Conservation (phyloP, 768 basidiomycete genomes). For the Imleria badia region DNA sequence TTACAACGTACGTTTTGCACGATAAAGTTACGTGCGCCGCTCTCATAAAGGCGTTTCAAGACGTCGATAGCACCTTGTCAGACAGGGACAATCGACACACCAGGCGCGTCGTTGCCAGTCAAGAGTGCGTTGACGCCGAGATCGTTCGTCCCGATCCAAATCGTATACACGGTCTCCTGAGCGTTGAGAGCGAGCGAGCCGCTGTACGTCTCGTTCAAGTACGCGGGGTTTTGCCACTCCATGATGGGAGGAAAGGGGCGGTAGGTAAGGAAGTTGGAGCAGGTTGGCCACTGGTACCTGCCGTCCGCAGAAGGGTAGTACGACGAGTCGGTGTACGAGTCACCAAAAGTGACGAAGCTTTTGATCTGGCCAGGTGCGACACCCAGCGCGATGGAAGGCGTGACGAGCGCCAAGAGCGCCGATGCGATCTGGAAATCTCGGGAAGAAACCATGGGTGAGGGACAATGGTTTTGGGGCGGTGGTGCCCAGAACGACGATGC, state of each 20-base stretch:
- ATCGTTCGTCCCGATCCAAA: conserved; percentile 73
- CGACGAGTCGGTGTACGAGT: conserved; percentile 61
- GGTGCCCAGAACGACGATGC: background rate
- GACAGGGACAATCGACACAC: conserved; percentile 58
- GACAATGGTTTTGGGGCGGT: too few species aligned
- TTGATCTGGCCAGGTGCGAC: conserved; percentile 50
- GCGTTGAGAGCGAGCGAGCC: conserved; percentile 37
- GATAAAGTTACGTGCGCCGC: conserved; percentile 64
- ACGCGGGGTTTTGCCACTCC: conserved; percentile 46
- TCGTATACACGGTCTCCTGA: conserved; percentile 55
- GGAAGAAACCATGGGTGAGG: background rate
- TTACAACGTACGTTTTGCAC: conserved; percentile 58
- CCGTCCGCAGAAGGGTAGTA: conserved; percentile 34
- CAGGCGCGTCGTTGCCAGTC: conserved; percentile 44
- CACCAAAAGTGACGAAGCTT: conserved; percentile 66
- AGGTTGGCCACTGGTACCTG: conserved; percentile 61
- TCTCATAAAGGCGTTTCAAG: conserved; percentile 53
- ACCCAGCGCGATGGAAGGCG: conserved; percentile 16
- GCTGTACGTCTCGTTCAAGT: conserved; percentile 43
- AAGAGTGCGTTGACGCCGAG: conserved; percentile 55
- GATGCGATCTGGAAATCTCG: conserved; percentile 1
- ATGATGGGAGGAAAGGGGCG: conserved; percentile 59
- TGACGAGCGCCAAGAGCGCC: conserved; percentile 11
- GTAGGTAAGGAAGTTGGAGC: conserved; percentile 60
- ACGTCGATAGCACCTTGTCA: conserved; percentile 59